Evolutionary conservation across 2,329 filamentous ascomycete genomes (phyloP).

Genomic region (Xenosphaeropsis pyriputrescens): DNA sequence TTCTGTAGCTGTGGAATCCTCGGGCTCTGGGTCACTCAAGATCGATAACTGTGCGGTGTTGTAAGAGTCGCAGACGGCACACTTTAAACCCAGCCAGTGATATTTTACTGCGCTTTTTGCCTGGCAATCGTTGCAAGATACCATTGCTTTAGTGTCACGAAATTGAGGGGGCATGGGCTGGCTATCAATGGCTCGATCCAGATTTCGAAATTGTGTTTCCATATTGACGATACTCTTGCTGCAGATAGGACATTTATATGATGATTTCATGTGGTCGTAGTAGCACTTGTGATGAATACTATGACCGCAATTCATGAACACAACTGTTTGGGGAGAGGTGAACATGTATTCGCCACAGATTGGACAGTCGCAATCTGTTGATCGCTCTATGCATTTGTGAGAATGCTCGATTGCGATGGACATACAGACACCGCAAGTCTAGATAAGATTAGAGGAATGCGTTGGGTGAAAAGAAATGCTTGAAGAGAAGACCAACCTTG

Average conservation of each 20-base stretch:
- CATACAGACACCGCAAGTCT: slow-evolving; percentile 90
- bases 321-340: slow-evolving; percentile 73
- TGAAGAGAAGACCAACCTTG: slow-evolving; percentile 65
- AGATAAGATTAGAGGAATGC: slow-evolving; percentile 3
- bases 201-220: slow-evolving; percentile 84
- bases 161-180: slow-evolving; percentile 91
- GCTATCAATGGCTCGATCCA: slow-evolving; percentile 72
- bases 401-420: slow-evolving; percentile 71
- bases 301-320: slow-evolving; percentile 92
- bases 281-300: slow-evolving; percentile 90
- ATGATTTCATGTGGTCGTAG: slow-evolving; percentile 71
- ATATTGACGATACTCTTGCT: slow-evolving; percentile 96
- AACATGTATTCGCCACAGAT: slow-evolving; percentile 97
- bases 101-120: slow-evolving; percentile 76
- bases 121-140: slow-evolving; percentile 91
- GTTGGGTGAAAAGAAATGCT: background rate
- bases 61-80: slow-evolving; percentile 56
- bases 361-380: slow-evolving; percentile 89
- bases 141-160: slow-evolving; percentile 60
- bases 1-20: slow-evolving; percentile 7
- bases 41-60: slow-evolving; percentile 55
- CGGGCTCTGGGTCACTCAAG: slow-evolving; percentile 25
- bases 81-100: slow-evolving; percentile 92
- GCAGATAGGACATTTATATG: slow-evolving; percentile 94
- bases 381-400: slow-evolving; percentile 88